phyloP scores from a whole-genome alignment of 202 grass and related monocot genomes.

The Carex sylvatica region DNA sequence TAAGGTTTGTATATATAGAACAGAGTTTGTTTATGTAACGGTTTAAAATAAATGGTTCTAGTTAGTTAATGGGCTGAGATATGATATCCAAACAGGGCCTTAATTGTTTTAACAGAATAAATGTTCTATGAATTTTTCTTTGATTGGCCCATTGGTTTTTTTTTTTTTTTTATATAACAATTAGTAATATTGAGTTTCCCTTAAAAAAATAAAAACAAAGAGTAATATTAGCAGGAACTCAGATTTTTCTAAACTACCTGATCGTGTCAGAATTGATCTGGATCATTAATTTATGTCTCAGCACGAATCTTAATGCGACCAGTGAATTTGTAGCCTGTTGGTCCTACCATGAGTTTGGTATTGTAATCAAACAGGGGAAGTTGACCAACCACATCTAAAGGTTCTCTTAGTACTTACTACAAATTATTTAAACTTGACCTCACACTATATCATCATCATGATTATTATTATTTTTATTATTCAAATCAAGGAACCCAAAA shows the following conservation, averaged over 20 bases:
- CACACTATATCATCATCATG: background rate
- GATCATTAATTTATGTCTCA: no score
- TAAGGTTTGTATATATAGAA: background rate
- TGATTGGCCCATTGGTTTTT: background rate
- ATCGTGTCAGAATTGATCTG: no score
- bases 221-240: no score
- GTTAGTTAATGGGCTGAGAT: constrained; percentile 9
- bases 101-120: background rate
- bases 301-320: no score
- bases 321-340: no score
- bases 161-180: no score
- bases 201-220: no score
- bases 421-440: background rate
- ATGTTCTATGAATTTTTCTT: background rate
- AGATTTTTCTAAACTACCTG: no score
- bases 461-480: no score
- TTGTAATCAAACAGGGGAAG: constrained; percentile 10
- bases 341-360: constrained; percentile 5
- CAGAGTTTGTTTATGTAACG: background rate
- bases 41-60: background rate
- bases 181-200: no score
- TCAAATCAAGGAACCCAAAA: no score
- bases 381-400: constrained; percentile 15
- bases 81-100: background rate
- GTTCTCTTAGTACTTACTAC: constrained; percentile 5